phyloP scores from a whole-genome alignment of 2,329 filamentous ascomycete species.

The Torrubiella hemipterigena region DNA sequence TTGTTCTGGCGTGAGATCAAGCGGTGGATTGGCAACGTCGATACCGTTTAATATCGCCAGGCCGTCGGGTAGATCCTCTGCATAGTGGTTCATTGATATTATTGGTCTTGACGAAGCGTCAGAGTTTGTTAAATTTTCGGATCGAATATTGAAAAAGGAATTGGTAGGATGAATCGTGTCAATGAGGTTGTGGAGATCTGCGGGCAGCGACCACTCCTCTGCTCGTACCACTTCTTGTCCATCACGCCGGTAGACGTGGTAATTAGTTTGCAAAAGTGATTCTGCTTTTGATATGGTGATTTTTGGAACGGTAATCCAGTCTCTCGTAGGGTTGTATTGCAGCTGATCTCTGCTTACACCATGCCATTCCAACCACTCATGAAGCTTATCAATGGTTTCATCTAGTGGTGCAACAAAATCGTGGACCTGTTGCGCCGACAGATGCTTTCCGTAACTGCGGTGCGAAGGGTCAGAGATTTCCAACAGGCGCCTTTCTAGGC shows the following conservation, averaged over 20 bases:
- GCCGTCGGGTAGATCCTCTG: not conserved
- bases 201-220: constrained; percentile 2
- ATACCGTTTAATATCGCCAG: constrained; percentile 1
- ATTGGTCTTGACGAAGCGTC: not conserved
- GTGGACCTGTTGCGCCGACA: constrained; percentile 3
- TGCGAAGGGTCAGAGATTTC: constrained; percentile 4
- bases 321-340: constrained; percentile 1
- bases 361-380: constrained; percentile 1
- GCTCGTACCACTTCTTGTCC: constrained; percentile 1
- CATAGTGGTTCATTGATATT: not conserved
- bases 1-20: not conserved
- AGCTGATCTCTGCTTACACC: not conserved
- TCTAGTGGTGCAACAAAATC: not conserved
- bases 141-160: not conserved
- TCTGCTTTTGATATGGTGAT: constrained; percentile 1
- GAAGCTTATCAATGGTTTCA: not conserved
- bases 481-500: constrained; percentile 1
- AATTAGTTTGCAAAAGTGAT: not conserved
- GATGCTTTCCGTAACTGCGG: not conserved
- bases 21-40: constrained; percentile 2
- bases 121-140: not conserved
- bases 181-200: not conserved
- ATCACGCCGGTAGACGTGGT: constrained; percentile 2
- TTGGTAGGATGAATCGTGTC: constrained; percentile 3
- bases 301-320: constrained; percentile 1